A percentile compares a stretch with the other conserved stretches of the same genome.
Conservation (phyloP, 2,329 filamentous ascomycete species). For the Fusarium albosuccineum region DNA sequence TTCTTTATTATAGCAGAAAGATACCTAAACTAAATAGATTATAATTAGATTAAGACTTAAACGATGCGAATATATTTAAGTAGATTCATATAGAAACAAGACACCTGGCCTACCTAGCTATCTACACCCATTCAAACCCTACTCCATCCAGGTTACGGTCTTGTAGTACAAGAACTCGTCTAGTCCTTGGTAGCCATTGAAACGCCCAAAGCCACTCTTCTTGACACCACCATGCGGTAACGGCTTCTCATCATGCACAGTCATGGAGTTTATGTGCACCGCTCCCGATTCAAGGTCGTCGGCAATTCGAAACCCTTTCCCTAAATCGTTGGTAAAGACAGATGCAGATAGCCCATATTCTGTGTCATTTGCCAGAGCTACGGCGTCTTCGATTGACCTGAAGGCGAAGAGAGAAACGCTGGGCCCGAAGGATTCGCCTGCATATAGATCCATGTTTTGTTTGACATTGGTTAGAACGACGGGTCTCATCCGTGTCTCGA, state of each 20-base stretch:
- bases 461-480: slow-evolving; percentile 10
- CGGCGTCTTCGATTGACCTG: slow-evolving; percentile 62
- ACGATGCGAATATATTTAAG: too few species aligned
- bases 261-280: slow-evolving; percentile 73
- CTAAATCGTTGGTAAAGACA: slow-evolving; percentile 77
- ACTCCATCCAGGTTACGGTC: slow-evolving; percentile 38
- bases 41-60: background rate
- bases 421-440: slow-evolving; percentile 23
- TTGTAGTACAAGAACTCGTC: slow-evolving; percentile 43
- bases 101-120: too few species aligned
- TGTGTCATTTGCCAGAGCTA: slow-evolving; percentile 82
- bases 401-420: slow-evolving; percentile 24
- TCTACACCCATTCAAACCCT: background rate
- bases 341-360: slow-evolving; percentile 78
- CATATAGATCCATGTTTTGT: slow-evolving; percentile 14
- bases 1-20: too few species aligned
- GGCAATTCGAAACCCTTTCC: slow-evolving; percentile 66
- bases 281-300: slow-evolving; percentile 72
- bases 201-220: slow-evolving; percentile 70
- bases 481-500: slow-evolving; percentile 18
- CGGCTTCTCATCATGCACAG: slow-evolving; percentile 70
- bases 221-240: slow-evolving; percentile 75
- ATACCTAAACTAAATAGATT: too few species aligned
- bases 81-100: too few species aligned
- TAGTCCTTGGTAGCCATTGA: slow-evolving; percentile 54